Conservation (phyloP, 192 early-diverging fungal species). For the Podochytrium sp. region DNA sequence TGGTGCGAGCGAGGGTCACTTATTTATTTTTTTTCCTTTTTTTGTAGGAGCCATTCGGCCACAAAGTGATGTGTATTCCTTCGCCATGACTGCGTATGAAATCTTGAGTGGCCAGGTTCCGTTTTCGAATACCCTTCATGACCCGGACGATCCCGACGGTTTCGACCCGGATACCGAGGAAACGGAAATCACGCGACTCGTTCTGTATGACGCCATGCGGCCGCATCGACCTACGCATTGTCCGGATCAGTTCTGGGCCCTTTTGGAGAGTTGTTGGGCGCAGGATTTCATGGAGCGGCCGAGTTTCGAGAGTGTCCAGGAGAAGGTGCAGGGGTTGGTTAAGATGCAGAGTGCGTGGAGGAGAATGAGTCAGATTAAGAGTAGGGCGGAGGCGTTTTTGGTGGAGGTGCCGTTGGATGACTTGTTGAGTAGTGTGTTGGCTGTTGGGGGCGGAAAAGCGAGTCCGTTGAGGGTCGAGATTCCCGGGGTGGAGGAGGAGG, state of each 20-base stretch:
- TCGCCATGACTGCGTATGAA: conserved; percentile 40
- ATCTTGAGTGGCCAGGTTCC: conserved; percentile 31
- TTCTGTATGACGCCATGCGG: conserved; percentile 25
- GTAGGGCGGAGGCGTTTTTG: conserved; percentile 31
- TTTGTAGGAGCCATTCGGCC: conserved; percentile 4
- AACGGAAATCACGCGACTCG: conserved; percentile 24
- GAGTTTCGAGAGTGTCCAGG: conserved; percentile 23
- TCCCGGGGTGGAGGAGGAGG: neutral
- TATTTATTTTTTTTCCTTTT: too few relatives aligned
- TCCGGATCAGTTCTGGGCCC: conserved; percentile 32
- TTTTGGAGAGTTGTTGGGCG: conserved; percentile 29
- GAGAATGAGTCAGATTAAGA: conserved; percentile 32
- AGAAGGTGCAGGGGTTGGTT: conserved; percentile 17
- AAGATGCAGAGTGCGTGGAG: conserved; percentile 28
- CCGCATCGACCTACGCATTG: conserved; percentile 20
- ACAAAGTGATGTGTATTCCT: conserved; percentile 35
- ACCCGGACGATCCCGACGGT: conserved; percentile 30
- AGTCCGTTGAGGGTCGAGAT: neutral
- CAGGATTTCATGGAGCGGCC: conserved; percentile 29
- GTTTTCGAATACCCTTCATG: conserved; percentile 22
- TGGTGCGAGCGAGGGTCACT: too few relatives aligned
- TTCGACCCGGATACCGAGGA: conserved; percentile 34
- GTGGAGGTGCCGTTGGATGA: conserved; percentile 37
- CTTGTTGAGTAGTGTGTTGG: conserved; percentile 16
- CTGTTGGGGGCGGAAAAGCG: neutral